Evolutionary conservation across 192 early-diverging fungal species (phyloP).

Genomic region (Paraglomus occultum): DNA sequence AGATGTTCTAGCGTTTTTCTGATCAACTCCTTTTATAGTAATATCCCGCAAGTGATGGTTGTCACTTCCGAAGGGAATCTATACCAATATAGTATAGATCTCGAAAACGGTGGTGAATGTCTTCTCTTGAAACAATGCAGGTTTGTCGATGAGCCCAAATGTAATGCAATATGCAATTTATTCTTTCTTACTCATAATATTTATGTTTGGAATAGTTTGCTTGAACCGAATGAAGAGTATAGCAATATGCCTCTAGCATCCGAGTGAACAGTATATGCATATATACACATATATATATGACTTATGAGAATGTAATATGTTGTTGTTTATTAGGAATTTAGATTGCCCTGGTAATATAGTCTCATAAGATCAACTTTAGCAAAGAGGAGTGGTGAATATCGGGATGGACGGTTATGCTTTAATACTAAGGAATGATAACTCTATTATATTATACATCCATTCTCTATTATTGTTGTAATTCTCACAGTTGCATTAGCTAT

Average conservation of each 20-base stretch:
- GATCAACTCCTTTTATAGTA: slow-evolving; percentile 37
- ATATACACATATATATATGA: no score
- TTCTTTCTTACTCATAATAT: background rate
- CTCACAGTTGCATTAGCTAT: no score
- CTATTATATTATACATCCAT: no score
- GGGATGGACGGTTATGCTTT: no score
- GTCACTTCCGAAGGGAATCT: slow-evolving; percentile 88
- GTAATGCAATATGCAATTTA: background rate
- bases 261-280: no score
- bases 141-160: slow-evolving; percentile 23
- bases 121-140: slow-evolving; percentile 78
- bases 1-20: background rate
- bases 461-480: no score
- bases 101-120: slow-evolving; percentile 89
- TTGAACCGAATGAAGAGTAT: slow-evolving; percentile 16
- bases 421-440: no score
- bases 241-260: background rate
- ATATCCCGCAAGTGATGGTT: slow-evolving; percentile 81
- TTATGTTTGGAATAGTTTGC: background rate
- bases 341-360: no score
- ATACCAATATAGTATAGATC: slow-evolving; percentile 86
- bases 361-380: no score
- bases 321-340: no score
- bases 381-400: no score
- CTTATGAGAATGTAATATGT: no score